phyloP scores from a whole-genome alignment of 176 grass and related monocot genomes.

The Carex kokanica region DNA sequence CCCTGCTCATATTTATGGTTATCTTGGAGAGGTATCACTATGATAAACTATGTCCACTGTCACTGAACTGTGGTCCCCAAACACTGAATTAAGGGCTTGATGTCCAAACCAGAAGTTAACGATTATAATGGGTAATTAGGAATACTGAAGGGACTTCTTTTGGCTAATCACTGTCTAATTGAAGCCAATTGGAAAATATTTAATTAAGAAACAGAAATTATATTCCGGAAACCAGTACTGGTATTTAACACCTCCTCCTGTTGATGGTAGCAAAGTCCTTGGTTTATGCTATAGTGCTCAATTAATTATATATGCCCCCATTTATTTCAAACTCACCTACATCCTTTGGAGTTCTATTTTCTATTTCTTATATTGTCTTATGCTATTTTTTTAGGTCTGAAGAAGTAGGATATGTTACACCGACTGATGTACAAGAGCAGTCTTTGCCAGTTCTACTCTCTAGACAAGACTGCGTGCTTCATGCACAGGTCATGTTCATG shows the following conservation, averaged over 20 bases:
- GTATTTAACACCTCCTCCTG: neutral
- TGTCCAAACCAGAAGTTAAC: neutral
- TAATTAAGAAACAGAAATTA: neutral
- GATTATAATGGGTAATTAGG: neutral
- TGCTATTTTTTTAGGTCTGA: slow-evolving; percentile 51
- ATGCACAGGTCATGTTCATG: slow-evolving; percentile 62
- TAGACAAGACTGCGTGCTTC: slow-evolving; percentile 82
- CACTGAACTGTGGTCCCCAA: neutral
- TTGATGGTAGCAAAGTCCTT: neutral
- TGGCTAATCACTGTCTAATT: neutral
- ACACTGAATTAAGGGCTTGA: neutral
- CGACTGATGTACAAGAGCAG: slow-evolving; percentile 75
- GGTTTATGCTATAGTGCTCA: neutral
- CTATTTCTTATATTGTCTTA: neutral
- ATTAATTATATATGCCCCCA: neutral
- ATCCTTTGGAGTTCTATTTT: neutral
- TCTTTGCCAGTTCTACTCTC: slow-evolving; percentile 71
- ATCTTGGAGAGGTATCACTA: neutral
- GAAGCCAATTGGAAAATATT: neutral
- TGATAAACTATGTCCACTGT: neutral
- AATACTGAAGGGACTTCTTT: neutral
- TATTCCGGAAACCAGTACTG: neutral
- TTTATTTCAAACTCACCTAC: neutral
- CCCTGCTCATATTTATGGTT: neutral
- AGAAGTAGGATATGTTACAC: slow-evolving; percentile 56